Conservation (phyloP, 1,139 yeast species). For the Suzukiozyma palmioleophila region DNA sequence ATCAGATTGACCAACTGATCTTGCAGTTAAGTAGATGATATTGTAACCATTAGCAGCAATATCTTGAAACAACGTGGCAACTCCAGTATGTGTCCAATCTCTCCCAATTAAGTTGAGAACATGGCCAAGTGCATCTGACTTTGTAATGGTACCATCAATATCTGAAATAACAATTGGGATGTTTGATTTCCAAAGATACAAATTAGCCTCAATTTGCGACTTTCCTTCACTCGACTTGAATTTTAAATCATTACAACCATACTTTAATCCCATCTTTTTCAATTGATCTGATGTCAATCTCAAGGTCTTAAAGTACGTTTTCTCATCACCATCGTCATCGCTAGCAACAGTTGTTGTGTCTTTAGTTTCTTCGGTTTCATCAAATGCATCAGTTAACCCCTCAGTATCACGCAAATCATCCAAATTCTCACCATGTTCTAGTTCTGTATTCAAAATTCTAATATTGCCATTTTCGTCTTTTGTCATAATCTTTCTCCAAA, state of each 20-base stretch:
- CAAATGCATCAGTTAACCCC: conserved; percentile 6
- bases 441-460: conserved; percentile 41
- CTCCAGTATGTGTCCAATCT: conserved; percentile 98
- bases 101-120: conserved; percentile 89
- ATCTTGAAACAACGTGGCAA: conserved; percentile 84
- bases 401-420: conserved; percentile 9
- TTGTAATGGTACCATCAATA: conserved; percentile 97
- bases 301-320: conserved; percentile 74
- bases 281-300: conserved; percentile 90
- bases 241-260: conserved; percentile 74
- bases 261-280: conserved; percentile 62
- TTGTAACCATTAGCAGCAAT: conserved; percentile 86
- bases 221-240: conserved; percentile 82
- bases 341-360: conserved; percentile 3
- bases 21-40: conserved; percentile 86
- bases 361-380: not conserved
- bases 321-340: conserved; percentile 22
- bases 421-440: conserved; percentile 10
- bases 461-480: conserved; percentile 73
- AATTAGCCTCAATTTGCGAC: conserved; percentile 67
- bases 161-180: conserved; percentile 94
- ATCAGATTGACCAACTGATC: conserved; percentile 96
- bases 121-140: conserved; percentile 97
- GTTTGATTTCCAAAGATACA: conserved; percentile 79
- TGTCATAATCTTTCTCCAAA: conserved; percentile 33